Evolutionary conservation across 2,329 filamentous ascomycete species (phyloP), one percentile per base, ranked within the genome.

Genomic region (Colletotrichum karsti): DNA sequence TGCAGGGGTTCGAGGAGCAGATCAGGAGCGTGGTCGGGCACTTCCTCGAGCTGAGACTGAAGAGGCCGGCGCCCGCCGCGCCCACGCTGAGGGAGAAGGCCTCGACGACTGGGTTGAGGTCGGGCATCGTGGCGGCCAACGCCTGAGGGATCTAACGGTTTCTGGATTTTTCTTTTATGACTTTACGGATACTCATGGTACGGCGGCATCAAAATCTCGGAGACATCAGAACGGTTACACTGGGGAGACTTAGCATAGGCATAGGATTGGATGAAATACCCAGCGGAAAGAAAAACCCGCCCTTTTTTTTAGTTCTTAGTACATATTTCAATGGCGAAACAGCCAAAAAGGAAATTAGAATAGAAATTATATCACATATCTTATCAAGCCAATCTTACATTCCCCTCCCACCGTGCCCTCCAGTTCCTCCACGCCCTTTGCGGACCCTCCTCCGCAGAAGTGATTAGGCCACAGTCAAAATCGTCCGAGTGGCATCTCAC

Each of bases 1-100:
- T 79, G 44, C 67, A 71, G 33, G 70, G 71, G 1, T 79, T 75
- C 37, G 78, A 80, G 60, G 77, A 79, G 62, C 75, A 78, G 56
- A 75, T 80, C 7, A 74, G 74, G 35, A 76, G 73, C 53, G 74
- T 79, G 18, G 74, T 77, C 2, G 74, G 72, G 15, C 78, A 81
- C 63, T 80, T 78, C 59, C 67, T 81, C 6, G 74, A 76, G 54
- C 72, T 81, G 26, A n/a, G 66, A 10, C 24, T 63, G 44, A 28
- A 37, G 9, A 22, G 64, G n/a, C 58, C 64, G 28, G 28, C 28
- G 4, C 13, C 13, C 24, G 22, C 58, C 12, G 24, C 39, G 3
- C 7, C 53, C 3, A 15, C 58, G 3, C 37, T 54, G 41, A 50
- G 24, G n/a, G 39, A 53, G 12, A 51, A 50, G 30, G 41, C 41